Evolutionary conservation across 176 grass and related monocot genomes (phyloP).

Genomic region (Chrysopogon serrulatus): DNA sequence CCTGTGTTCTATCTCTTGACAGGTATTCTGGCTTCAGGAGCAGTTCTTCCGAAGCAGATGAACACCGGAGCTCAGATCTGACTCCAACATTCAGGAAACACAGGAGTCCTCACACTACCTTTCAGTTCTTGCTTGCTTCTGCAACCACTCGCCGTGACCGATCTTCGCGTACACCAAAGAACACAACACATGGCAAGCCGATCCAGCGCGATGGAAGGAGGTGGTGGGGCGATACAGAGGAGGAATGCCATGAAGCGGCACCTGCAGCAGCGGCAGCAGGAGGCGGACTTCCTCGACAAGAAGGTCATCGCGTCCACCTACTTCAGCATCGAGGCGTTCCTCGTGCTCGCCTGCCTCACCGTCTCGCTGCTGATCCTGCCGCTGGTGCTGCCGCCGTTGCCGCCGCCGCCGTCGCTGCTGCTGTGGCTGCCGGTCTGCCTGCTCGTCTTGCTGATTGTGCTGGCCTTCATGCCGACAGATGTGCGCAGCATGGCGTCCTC

Average conservation of each 20-base stretch:
- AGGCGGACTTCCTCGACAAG: conserved; percentile 21
- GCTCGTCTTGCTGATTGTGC: conserved; percentile 48
- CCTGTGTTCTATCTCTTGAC: neutral
- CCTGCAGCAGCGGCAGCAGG: conserved; percentile 14
- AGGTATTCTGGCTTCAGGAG: neutral
- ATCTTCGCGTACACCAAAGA: neutral
- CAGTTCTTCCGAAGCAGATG: neutral
- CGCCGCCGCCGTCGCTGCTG: conserved; percentile 63
- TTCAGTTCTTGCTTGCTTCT: neutral
- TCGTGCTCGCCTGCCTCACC: conserved; percentile 47
- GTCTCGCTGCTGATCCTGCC: conserved; percentile 67
- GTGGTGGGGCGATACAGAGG: neutral
- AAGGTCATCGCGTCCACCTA: conserved; percentile 35
- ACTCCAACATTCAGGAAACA: neutral
- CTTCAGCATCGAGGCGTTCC: conserved; percentile 44
- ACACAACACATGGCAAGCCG: neutral
- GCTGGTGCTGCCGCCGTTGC: conserved; percentile 64
- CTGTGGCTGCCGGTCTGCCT: conserved; percentile 55
- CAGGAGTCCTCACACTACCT: neutral
- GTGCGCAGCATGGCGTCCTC: conserved; percentile 49
- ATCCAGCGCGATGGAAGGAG: neutral
- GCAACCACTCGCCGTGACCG: neutral
- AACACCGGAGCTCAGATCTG: conserved; percentile 15
- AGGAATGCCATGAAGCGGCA: conserved; percentile 17
- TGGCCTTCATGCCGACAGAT: conserved; percentile 69